These are phyloP conservation scores for Candida piceae DNA, from an alignment of 805 yeast genomes.

Conservation along the genomic window DNA sequence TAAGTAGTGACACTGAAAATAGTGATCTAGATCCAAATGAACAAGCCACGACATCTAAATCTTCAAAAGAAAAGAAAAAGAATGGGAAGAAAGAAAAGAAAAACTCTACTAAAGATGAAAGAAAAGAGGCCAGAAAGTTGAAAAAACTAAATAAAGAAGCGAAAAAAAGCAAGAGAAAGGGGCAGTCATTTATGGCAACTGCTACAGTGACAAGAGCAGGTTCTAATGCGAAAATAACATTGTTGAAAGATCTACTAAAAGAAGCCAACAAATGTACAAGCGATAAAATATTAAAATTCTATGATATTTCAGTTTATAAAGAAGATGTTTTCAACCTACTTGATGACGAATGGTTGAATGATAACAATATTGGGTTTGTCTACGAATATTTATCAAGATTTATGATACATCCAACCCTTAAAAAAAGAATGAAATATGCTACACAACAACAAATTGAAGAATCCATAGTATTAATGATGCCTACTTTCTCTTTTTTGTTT, in stretches of 20 bases:
- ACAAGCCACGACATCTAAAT: neutral
- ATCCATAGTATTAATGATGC: conserved; percentile 42
- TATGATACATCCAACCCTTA: conserved; percentile 23
- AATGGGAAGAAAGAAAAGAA: conserved; percentile 1
- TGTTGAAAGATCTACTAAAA: conserved; percentile 12
- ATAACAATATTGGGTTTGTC: conserved; percentile 58
- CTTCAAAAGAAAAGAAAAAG: neutral
- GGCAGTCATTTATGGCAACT: neutral
- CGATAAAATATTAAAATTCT: conserved; percentile 40
- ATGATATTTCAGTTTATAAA: conserved; percentile 52
- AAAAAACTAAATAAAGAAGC: conserved; percentile 18
- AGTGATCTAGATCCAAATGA: conserved; percentile 4
- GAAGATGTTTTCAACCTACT: conserved; percentile 53
- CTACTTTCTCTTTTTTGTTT: conserved; percentile 61
- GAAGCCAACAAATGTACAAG: conserved; percentile 13
- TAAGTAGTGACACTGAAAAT: neutral
- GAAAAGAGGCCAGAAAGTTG: conserved; percentile 20
- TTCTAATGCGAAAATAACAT: conserved; percentile 13
- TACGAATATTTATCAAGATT: conserved; percentile 49
- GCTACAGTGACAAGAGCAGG: neutral
- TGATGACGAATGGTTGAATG: conserved; percentile 72
- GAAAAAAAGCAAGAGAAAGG: conserved; percentile 11
- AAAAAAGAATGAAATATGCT: conserved; percentile 21
- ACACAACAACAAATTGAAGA: conserved; percentile 20
- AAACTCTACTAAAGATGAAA: conserved; percentile 10